A percentile compares a stretch with the other conserved stretches of the same genome.
Conservation (phyloP, 202 grass and related monocot species). For the Setaria viridis region DNA sequence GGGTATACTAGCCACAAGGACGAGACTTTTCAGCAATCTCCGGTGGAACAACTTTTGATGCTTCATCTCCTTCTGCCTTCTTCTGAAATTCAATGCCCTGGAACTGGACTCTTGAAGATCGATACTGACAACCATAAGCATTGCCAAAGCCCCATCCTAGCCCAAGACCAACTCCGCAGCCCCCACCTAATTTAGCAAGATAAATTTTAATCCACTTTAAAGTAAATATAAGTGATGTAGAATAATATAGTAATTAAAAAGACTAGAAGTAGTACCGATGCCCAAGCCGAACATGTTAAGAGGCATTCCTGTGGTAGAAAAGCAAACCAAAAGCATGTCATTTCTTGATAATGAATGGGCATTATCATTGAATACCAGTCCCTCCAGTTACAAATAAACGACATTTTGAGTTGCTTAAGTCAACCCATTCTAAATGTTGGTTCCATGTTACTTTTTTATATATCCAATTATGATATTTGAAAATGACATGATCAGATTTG, state of each 20-base stretch:
- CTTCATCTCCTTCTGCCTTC: conserved; percentile 53
- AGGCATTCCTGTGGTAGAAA: conserved; percentile 75
- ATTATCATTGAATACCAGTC: conserved; percentile 9
- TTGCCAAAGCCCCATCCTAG: conserved; percentile 94
- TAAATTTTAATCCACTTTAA: conserved; percentile 16
- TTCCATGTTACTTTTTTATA: neutral
- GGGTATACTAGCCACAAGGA: conserved; percentile 56
- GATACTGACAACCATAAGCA: conserved; percentile 87
- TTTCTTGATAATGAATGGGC: conserved; percentile 18
- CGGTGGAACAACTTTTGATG: conserved; percentile 34
- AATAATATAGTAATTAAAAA: conserved; percentile 27
- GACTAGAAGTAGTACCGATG: conserved; percentile 67
- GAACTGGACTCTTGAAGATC: conserved; percentile 87
- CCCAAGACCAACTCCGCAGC: conserved; percentile 87
- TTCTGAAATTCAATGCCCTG: conserved; percentile 86
- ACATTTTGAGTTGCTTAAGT: neutral
- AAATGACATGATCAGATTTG: neutral
- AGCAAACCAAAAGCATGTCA: conserved; percentile 41
- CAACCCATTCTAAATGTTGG: neutral
- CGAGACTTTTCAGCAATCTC: conserved; percentile 56
- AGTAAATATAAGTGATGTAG: neutral
- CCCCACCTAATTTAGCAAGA: conserved; percentile 68
- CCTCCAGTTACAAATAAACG: neutral
- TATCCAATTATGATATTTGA: neutral
- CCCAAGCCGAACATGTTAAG: conserved; percentile 78